Base-by-base conservation (phyloP, 1,284 basidiomycete genomes). In the Boletellus sp. region DNA sequence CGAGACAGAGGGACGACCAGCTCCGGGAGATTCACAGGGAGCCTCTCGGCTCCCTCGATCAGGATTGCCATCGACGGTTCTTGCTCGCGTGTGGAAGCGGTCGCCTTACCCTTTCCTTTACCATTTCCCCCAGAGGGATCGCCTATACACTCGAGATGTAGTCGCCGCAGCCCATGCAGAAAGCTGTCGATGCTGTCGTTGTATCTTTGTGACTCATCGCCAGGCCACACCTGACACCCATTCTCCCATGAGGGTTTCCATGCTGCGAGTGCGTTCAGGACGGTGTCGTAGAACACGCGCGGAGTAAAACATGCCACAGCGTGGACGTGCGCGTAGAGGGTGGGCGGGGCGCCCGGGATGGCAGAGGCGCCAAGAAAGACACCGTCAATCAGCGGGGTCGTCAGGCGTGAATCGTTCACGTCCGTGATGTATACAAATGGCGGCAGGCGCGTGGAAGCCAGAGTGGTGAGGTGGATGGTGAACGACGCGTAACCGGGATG, bases 371-470 rank as follows among this genome's bases (percentile, higher is more conserved):
- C 54, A 1, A 63, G 61, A 38, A 81, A 67, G 10, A 78, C 56
- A 18, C 70, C 58, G 28, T 71, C 61, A 38, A 86, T 54, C 15
- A 78, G 72, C 3, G 65, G 64, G 13, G 72, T 59, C 0, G 81
- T 80, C 21, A 78, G 66, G 36, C 72, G 75, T 10, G 71, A 72
- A 21, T 78, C 79, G 59, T 72, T 39, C 81, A 74, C 18, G 66
- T 91, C 86, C 56, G 85, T 81, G 30, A 91, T 65, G 66, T 84
- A 86, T 54, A 91, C 76, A 65, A 91, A 91, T 0, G 82, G 75
- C 3, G 86, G 85, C 3, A 85, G 75, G 49, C 69, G 71, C 3
- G 72, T 67, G 5, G 75, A 73, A 11, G 85, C 66, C 2, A 88
- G 74, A 2, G 73, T 68, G 2, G 69, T 67, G 39, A 86, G 59